Conservation (phyloP, 352 stramenopile species). For the Pythium aristosporum region DNA sequence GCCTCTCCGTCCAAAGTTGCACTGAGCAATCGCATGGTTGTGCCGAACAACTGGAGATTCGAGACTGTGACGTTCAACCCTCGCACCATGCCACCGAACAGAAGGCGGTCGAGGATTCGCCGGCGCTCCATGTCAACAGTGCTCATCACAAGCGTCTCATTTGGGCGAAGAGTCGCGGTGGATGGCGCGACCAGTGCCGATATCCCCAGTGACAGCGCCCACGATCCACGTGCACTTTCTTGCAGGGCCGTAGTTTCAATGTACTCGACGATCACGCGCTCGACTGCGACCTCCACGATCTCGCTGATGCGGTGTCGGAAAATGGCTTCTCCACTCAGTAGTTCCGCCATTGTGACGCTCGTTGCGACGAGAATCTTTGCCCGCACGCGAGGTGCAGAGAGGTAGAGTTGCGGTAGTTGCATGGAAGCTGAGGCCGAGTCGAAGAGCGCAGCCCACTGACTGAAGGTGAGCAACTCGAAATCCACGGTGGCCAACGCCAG, state of each 20-base stretch:
- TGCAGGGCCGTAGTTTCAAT: slow-evolving; percentile 27
- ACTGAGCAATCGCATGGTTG: slow-evolving; percentile 20
- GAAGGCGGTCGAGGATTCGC: slow-evolving; percentile 23
- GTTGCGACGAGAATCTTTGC: slow-evolving; percentile 30
- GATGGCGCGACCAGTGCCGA: slow-evolving; percentile 24
- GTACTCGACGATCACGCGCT: slow-evolving; percentile 30
- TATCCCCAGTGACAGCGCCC: slow-evolving; percentile 26
- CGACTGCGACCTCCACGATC: slow-evolving; percentile 15
- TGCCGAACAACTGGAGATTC: slow-evolving; percentile 29
- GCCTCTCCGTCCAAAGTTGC: slow-evolving; percentile 27
- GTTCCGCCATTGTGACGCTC: slow-evolving; percentile 28
- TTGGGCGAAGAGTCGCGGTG: background rate
- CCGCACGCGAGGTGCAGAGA: slow-evolving; percentile 23
- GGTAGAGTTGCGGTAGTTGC: slow-evolving; percentile 27
- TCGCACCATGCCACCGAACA: slow-evolving; percentile 18
- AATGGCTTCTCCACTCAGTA: slow-evolving; percentile 27
- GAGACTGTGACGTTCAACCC: slow-evolving; percentile 21
- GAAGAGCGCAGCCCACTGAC: slow-evolving; percentile 18
- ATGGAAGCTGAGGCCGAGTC: background rate
- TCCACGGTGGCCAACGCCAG: background rate
- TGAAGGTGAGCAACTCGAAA: slow-evolving; percentile 11
- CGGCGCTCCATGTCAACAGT: slow-evolving; percentile 27
- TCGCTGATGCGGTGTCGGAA: slow-evolving; percentile 32
- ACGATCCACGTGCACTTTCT: slow-evolving; percentile 18
- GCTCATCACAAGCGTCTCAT: background rate